A percentile compares a stretch with the other conserved stretches of the same genome.
phyloP scores from a whole-genome alignment of 306 rosid genomes.

The Quercus suber region DNA sequence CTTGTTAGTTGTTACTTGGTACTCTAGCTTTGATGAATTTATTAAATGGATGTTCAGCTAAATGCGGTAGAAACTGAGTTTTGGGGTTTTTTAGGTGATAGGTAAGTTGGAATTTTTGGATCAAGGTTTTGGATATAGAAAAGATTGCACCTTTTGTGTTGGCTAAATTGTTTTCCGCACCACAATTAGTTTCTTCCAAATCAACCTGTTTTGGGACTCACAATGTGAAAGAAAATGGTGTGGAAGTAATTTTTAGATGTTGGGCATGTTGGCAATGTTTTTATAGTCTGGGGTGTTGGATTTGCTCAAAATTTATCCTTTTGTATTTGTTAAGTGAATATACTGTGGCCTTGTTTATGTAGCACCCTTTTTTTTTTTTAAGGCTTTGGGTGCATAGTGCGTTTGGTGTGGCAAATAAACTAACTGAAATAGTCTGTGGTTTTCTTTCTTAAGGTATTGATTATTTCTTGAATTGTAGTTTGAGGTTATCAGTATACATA shows the following conservation, averaged over 20 bases:
- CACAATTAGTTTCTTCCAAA: too few species aligned
- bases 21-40: slow-evolving; percentile 5
- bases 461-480: too few species aligned
- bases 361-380: not conserved
- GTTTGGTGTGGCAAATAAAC: too few species aligned
- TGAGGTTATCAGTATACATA: too few species aligned
- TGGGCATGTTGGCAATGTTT: not conserved
- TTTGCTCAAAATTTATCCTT: not conserved
- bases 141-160: not conserved
- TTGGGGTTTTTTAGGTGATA: not conserved
- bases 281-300: not conserved
- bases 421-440: not conserved
- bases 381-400: not conserved
- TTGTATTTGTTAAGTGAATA: not conserved
- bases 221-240: too few species aligned
- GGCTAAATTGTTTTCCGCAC: too few species aligned
- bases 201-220: too few species aligned
- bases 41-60: not conserved
- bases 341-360: not conserved
- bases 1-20: slow-evolving; percentile 3
- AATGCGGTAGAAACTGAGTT: not conserved
- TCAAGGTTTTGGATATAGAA: not conserved
- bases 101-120: not conserved
- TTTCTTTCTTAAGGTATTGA: not conserved
- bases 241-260: not conserved